Base-by-base conservation (phyloP, 2,329 filamentous ascomycete species). In the Colletotrichum sp. region DNA sequence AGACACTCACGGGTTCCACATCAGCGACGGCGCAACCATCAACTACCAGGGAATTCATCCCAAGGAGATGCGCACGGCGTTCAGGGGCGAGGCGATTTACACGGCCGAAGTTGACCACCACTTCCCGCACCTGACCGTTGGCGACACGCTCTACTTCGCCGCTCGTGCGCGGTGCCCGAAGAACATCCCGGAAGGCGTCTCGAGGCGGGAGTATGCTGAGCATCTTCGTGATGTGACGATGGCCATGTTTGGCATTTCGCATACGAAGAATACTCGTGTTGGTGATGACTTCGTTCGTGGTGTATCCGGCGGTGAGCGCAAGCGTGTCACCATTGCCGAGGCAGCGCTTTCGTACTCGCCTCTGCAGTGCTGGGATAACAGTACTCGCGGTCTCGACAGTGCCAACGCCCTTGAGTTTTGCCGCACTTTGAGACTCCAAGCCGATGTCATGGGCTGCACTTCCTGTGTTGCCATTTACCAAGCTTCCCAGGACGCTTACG, bases 31-130 rank as follows among this genome's bases (percentile, higher is more conserved):
- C 16, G 66, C 76, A 2, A 74, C 67, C 2, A 62, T 77, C 52
- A 77, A 77, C 52, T 77, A 77, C 48, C 66, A 76, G 32, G 74
- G 76, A 26, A 38, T 77, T 3, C 74, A 70, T 4, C 74, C 76
- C 13, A 60, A 72, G 26, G 52, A 74, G 24, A 77, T 77, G 66
- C 67, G 70, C 26, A 74, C 70, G 4, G 76, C 71, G 5, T 80
- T 80, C 73, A 70, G 77, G 91, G 92, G 92, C 62, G 92, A 94
- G 81, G 90, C 91, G 43, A 93, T 93, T 79, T 94, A 93, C 82
- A 93, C 90, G 0, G 91, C 91, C 55, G 91, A 93, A 81, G 91
- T 91, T 16, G 92, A 94, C 79, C 88, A 90, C 12, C 91, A 92
- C 80, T 92, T 92, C 77, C 89, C 91, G 1, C 87, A 88, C 79